These are phyloP conservation scores for Camellia granthamiana DNA, from an alignment of 148 eudicot genomes.

Conservation along the genomic window DNA sequence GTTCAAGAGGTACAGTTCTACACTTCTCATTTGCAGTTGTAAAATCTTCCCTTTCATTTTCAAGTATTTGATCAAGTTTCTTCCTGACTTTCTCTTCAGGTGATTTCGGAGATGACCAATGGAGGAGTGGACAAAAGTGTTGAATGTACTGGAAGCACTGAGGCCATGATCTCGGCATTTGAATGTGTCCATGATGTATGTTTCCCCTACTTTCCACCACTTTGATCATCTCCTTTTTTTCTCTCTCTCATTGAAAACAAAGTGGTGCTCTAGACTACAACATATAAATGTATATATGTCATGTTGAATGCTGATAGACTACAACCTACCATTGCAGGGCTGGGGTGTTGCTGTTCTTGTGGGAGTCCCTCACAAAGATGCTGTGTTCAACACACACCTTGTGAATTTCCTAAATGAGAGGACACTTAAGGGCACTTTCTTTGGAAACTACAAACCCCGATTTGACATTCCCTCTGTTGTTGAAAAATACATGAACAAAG, in stretches of 20 bases:
- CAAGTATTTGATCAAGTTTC: not conserved
- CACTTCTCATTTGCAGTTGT: not conserved
- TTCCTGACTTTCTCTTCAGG: conserved; percentile 22
- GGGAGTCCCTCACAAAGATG: conserved; percentile 80
- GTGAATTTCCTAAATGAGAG: conserved; percentile 67
- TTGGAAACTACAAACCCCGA: conserved; percentile 77
- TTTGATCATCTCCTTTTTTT: not conserved
- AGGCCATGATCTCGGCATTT: conserved; percentile 81
- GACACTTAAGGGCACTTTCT: conserved; percentile 87
- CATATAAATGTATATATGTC: too few species aligned
- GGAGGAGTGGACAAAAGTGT: conserved; percentile 73
- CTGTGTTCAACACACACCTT: conserved; percentile 69
- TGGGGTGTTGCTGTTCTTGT: conserved; percentile 92
- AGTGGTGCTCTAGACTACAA: too few species aligned
- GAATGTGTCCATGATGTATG: conserved; percentile 89
- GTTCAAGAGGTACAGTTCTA: conserved; percentile 48
- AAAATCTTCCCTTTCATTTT: not conserved
- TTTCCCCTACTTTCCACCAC: not conserved
- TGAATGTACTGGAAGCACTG: conserved; percentile 65
- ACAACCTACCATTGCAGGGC: conserved; percentile 38
- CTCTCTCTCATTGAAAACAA: too few species aligned
- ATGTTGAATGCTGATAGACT: not conserved
- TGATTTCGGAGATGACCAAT: conserved; percentile 62
- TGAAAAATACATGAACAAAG: conserved; percentile 77
- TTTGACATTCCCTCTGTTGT: conserved; percentile 64